Evolutionary conservation across 306 rosid species (phyloP), one percentile per base, ranked within the genome.

Genomic region (Cotoneaster glaucophyllus): DNA sequence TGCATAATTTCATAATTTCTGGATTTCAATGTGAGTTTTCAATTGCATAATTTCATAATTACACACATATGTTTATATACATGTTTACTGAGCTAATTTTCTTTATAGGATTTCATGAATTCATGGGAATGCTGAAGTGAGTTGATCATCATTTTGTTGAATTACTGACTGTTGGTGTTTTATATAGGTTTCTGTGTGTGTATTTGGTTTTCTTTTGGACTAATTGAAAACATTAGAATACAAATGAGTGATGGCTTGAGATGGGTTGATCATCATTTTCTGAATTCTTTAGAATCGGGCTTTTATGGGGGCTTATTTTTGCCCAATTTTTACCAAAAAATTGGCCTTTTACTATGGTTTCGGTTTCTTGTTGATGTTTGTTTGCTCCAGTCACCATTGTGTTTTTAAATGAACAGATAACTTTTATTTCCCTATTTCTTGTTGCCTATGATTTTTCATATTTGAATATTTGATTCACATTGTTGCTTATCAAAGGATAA

Each of bases 211-310:
- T 59, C 64, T 81, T 71, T 78, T 54, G 76, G 59, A n/a, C 28
- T 9, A 15, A 22, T 12, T 83, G 56, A 74, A 57, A 67, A 67
- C 24, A 25, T 64, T 61, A 70, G 43, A n/a, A 64, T 64, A 73
- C 69, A 76, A 66, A 66, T 78, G 78, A 73, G 73, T 63, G 57
- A 39, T 50, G 78, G 58, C 73, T 76, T 82, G 52, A n/a, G 67
- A 21, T 57, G 67, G 77, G 31, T 67, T 78, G 71, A 57, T 74
- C 62, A 70, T 77, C 61, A 54, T 68, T 83, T 78, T 67, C 17
- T 68, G 43, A 18, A 64, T 63, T 39, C 21, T 64, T 71, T 28
- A 4, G 26, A 25, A 26, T 64, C 4, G 12, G 43, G 58, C 14
- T 44, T n/a, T 24, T 11, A 64, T 53, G 77, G 54, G 69, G 56